A percentile compares a stretch with the other conserved stretches of the same genome.
These are phyloP conservation scores for Xylaria sp. DNA, from an alignment of 2,329 filamentous ascomycete species.

Conservation along the genomic window DNA sequence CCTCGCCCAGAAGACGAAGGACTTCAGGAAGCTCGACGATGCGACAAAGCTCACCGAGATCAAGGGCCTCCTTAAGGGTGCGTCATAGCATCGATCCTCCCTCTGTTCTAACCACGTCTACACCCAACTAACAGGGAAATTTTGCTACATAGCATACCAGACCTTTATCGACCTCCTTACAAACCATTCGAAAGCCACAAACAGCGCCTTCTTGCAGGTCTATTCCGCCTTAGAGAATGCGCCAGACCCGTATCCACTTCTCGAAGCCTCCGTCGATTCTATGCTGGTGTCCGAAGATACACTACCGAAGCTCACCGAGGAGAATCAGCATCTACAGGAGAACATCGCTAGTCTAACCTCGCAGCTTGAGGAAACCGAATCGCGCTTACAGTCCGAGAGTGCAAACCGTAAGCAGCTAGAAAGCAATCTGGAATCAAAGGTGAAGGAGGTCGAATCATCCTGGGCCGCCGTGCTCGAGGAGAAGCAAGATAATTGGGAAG, in stretches of 20 bases:
- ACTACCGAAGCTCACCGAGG: constrained; percentile 85
- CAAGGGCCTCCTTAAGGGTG: constrained; percentile 89
- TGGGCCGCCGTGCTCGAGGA: constrained; percentile 92
- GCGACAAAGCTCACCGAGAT: constrained; percentile 85
- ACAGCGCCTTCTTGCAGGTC: constrained; percentile 90
- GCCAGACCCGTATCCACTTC: constrained; percentile 93
- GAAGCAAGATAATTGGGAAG: constrained; percentile 95
- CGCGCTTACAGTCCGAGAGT: constrained; percentile 81
- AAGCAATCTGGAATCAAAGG: constrained; percentile 77
- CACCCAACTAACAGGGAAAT: constrained; percentile 20
- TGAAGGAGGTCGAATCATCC: constrained; percentile 89
- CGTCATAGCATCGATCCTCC: constrained; percentile 22
- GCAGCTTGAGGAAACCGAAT: constrained; percentile 86
- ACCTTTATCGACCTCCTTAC: constrained; percentile 96
- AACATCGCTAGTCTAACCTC: constrained; percentile 78
- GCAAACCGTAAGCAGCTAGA: constrained; percentile 79
- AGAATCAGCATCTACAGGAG: constrained; percentile 88
- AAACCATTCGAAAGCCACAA: constrained; percentile 94
- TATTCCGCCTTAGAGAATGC: constrained; percentile 96
- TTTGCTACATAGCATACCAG: constrained; percentile 79
- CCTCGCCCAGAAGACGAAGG: constrained; percentile 98
- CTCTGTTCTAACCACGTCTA: not conserved
- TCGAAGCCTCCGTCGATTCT: constrained; percentile 96
- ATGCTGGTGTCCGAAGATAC: constrained; percentile 93
- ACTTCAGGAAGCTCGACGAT: constrained; percentile 93